Percentiles rank a stretch among this genome's conserved stretches.
These are phyloP conservation scores for Paramecium caudatum DNA, from an alignment of 73 alveolate species.

Conservation along the genomic window DNA sequence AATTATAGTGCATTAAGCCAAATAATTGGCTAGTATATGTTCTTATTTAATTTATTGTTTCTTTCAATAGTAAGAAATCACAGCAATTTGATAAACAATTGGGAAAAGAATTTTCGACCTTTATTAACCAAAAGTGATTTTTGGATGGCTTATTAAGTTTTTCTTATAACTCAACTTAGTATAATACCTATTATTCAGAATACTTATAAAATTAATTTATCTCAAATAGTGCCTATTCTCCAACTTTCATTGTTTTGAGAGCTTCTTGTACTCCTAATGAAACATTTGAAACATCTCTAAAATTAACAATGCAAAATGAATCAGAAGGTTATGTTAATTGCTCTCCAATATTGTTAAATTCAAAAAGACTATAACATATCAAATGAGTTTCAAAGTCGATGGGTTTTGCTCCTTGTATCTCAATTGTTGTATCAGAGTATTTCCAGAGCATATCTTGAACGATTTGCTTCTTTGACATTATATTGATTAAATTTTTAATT, in stretches of 20 bases:
- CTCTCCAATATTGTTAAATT: neutral
- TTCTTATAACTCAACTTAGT: neutral
- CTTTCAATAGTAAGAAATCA: neutral
- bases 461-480: constrained; percentile 22
- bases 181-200: neutral
- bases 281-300: neutral
- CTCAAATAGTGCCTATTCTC: neutral
- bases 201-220: neutral
- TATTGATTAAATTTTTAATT: constrained; percentile 13
- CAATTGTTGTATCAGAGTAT: neutral
- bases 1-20: neutral
- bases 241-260: neutral
- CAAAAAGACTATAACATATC: neutral
- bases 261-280: neutral
- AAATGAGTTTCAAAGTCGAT: neutral
- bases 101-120: neutral
- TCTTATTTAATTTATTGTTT: neutral
- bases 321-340: neutral
- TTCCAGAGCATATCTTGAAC: neutral
- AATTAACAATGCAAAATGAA: neutral
- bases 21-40: neutral
- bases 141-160: neutral
- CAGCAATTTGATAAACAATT: neutral
- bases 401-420: neutral
- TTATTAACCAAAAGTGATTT: neutral